A percentile compares a stretch with the other conserved stretches of the same genome.
Evolutionary conservation across 1,284 basidiomycete genomes (phyloP).

Genomic region (Trametes hirsuta): DNA sequence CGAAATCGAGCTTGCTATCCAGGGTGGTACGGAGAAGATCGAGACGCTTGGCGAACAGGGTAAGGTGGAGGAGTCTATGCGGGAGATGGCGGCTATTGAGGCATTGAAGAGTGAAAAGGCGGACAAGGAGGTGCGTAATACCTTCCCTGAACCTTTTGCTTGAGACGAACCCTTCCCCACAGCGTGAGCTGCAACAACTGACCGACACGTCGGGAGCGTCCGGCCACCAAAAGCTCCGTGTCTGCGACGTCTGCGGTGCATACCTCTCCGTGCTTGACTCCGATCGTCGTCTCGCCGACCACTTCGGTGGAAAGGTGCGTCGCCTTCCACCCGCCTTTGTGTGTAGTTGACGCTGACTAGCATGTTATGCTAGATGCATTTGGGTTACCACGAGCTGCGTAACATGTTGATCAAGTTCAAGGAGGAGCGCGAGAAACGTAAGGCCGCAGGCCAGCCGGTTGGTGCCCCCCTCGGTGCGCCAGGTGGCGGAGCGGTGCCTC

Average conservation of each 20-base stretch:
- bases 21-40: constrained; percentile 98
- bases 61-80: constrained; percentile 98
- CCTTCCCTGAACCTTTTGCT: neutral
- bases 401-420: constrained; percentile 90
- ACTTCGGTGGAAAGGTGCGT: constrained; percentile 97
- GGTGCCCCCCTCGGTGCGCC: constrained; percentile 35
- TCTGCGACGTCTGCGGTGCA: constrained; percentile 99
- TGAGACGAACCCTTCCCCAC: constrained; percentile 1
- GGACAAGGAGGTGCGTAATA: constrained; percentile 83
- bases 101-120: constrained; percentile 95
- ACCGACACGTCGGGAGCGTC: constrained; percentile 98
- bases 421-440: constrained; percentile 85
- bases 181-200: constrained; percentile 94
- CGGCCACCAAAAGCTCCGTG: constrained; percentile 98
- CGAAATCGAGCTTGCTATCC: constrained; percentile 98
- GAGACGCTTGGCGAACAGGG: constrained; percentile 97
- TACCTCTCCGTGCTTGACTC: constrained; percentile 98
- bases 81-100: constrained; percentile 96
- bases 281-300: constrained; percentile 97
- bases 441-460: constrained; percentile 52
- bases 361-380: constrained; percentile 80
- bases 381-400: constrained; percentile 97
- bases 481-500: constrained; percentile 35
- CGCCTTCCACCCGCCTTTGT: neutral
- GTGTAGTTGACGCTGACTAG: neutral